Evolutionary conservation across 495 filamentous ascomycete species (phyloP).

Genomic region (Massariosphaeria phaeospora): DNA sequence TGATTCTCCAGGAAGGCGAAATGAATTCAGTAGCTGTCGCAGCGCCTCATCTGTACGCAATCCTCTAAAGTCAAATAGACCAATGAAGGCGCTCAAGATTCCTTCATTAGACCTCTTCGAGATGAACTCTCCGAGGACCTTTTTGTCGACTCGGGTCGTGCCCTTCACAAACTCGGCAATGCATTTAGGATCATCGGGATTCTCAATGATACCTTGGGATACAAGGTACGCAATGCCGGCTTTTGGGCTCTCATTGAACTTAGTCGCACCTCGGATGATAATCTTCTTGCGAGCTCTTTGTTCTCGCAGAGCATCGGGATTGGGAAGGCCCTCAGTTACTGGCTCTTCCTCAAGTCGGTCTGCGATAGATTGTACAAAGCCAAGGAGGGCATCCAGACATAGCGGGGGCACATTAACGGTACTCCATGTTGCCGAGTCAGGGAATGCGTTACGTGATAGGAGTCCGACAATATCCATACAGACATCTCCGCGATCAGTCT

Average conservation of each 20-base stretch:
- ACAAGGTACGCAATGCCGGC: slow-evolving; percentile 80
- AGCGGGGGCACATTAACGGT: slow-evolving; percentile 96
- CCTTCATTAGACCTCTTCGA: slow-evolving; percentile 81
- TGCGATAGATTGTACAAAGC: slow-evolving; percentile 85
- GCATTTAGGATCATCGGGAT: slow-evolving; percentile 62
- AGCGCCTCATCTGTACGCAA: slow-evolving; percentile 88
- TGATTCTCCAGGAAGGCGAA: slow-evolving; percentile 90
- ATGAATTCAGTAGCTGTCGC: slow-evolving; percentile 79
- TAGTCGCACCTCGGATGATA: slow-evolving; percentile 79
- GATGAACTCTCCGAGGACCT: slow-evolving; percentile 81
- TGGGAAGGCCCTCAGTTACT: slow-evolving; percentile 60
- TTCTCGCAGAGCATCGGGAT: slow-evolving; percentile 56
- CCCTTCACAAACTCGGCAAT: slow-evolving; percentile 80
- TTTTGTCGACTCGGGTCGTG: slow-evolving; percentile 84
- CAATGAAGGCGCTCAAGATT: slow-evolving; percentile 77
- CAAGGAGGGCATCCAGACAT: slow-evolving; percentile 85
- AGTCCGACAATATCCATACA: slow-evolving; percentile 94
- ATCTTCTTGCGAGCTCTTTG: slow-evolving; percentile 75
- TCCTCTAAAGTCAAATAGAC: slow-evolving; percentile 76
- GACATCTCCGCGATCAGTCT: slow-evolving; percentile 83
- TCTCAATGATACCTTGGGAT: slow-evolving; percentile 74
- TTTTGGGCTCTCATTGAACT: slow-evolving; percentile 94
- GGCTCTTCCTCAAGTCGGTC: slow-evolving; percentile 75
- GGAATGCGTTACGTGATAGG: slow-evolving; percentile 88
- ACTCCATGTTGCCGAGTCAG: slow-evolving; percentile 97